Conservation (phyloP, 257 asterid species). For the Scutellaria minor region DNA sequence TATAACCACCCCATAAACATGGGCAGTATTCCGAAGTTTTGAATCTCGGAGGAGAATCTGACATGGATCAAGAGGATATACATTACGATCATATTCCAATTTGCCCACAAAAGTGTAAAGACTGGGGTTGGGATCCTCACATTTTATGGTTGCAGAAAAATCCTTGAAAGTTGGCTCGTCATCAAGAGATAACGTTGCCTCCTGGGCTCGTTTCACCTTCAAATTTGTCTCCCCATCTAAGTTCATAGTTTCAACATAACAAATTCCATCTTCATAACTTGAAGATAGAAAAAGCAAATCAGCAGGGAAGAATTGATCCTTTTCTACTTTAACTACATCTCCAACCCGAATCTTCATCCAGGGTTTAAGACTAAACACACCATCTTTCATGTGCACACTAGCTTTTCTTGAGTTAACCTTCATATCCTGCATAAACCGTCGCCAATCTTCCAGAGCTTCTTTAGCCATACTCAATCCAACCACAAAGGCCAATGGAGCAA, state of each 20-base stretch:
- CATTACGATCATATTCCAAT: slow-evolving; percentile 65
- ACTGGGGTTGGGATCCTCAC: slow-evolving; percentile 93
- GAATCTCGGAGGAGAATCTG: slow-evolving; percentile 96
- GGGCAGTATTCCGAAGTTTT: slow-evolving; percentile 85
- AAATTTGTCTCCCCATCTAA: slow-evolving; percentile 96
- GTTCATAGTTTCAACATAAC: slow-evolving; percentile 97
- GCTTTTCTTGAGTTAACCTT: slow-evolving; percentile 85
- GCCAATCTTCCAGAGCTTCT: slow-evolving; percentile 95
- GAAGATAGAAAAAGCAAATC: slow-evolving; percentile 89
- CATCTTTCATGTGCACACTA: slow-evolving; percentile 63
- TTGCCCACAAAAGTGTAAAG: slow-evolving; percentile 90
- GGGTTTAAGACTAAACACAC: slow-evolving; percentile 67
- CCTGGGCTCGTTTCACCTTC: slow-evolving; percentile 85
- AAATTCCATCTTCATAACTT: slow-evolving; percentile 90
- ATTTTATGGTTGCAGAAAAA: slow-evolving; percentile 67
- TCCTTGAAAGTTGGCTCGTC: slow-evolving; percentile 73
- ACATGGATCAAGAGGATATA: slow-evolving; percentile 85
- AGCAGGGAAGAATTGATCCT: slow-evolving; percentile 90
- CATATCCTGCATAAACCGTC: slow-evolving; percentile 90
- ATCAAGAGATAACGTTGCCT: slow-evolving; percentile 65
- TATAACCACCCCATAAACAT: slow-evolving; percentile 82
- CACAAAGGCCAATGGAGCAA: slow-evolving; percentile 87
- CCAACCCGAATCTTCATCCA: slow-evolving; percentile 97
- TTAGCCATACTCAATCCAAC: slow-evolving; percentile 99
- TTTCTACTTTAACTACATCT: slow-evolving; percentile 84